Conservation (phyloP, 306 rosid species). For the Rubus idaeus region DNA sequence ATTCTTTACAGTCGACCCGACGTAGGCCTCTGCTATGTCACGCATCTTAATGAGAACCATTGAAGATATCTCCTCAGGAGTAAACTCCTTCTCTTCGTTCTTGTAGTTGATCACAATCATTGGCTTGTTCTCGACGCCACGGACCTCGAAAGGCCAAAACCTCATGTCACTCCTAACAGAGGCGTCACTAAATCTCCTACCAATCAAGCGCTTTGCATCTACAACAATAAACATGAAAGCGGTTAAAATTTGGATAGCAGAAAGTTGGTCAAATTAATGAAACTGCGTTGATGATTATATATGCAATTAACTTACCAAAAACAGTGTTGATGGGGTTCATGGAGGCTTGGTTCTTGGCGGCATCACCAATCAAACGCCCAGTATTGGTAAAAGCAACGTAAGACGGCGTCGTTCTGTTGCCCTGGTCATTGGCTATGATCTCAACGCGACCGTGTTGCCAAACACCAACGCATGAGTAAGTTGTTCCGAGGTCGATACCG, state of each 20-base stretch:
- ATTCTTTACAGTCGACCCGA: background rate
- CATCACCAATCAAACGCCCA: background rate
- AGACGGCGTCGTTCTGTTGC: background rate
- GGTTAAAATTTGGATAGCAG: accelerated
- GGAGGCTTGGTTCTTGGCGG: background rate
- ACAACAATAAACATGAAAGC: too few relatives aligned
- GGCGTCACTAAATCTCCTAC: background rate
- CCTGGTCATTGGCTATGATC: constrained; percentile 35
- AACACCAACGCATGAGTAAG: constrained; percentile 26
- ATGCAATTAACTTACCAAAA: background rate
- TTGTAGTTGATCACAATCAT: background rate
- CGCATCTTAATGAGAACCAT: background rate
- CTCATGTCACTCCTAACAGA: background rate
- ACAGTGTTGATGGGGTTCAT: constrained; percentile 2
- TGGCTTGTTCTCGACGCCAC: background rate
- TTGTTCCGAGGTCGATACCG: constrained; percentile 26
- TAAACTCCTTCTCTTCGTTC: background rate
- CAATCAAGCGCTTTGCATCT: background rate
- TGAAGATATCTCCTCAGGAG: background rate
- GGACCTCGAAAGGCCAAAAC: background rate
- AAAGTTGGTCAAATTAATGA: too few relatives aligned
- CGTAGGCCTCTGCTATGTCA: background rate
- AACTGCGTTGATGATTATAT: too few relatives aligned
- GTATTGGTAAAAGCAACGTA: background rate
- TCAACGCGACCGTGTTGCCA: constrained; percentile 38